Evolutionary conservation across 495 filamentous ascomycete species (phyloP).

Genomic region (Poronia punctata): DNA sequence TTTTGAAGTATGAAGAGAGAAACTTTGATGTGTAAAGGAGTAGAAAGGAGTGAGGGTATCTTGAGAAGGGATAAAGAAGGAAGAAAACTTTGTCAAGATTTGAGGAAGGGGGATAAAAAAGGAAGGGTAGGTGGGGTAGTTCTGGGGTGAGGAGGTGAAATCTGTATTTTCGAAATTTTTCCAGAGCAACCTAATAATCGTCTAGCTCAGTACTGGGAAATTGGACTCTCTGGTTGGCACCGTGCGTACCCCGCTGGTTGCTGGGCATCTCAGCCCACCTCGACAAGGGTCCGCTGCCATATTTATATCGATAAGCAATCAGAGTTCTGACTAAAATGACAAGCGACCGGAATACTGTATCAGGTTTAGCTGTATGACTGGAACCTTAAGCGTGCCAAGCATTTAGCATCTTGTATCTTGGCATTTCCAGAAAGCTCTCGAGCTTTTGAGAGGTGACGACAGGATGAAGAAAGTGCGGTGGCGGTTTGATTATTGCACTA

Average conservation of each 20-base stretch:
- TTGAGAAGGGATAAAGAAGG: slow-evolving; percentile 16
- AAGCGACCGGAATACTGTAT: no score
- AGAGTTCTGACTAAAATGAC: background rate
- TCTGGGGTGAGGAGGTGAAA: slow-evolving; percentile 13
- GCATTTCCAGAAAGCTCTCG: slow-evolving; percentile 10
- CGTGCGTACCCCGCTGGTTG: slow-evolving; percentile 5
- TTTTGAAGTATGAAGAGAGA: slow-evolving; percentile 31
- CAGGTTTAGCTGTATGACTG: background rate
- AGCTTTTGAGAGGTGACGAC: slow-evolving; percentile 6
- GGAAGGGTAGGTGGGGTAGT: slow-evolving; percentile 29
- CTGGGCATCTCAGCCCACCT: background rate
- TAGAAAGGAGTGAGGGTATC: slow-evolving; percentile 17
- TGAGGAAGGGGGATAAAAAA: no score
- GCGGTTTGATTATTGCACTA: background rate
- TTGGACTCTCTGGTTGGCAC: slow-evolving; percentile 7
- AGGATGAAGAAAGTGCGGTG: background rate
- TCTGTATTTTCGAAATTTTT: slow-evolving; percentile 17
- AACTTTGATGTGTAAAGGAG: no score
- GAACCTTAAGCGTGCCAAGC: background rate
- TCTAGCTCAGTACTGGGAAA: background rate
- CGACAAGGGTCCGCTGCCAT: background rate
- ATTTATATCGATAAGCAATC: background rate
- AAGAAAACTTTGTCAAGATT: no score
- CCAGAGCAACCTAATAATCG: no score
- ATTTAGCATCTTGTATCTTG: no score